Evolutionary conservation across 2,329 filamentous ascomycete genomes (phyloP), one percentile per base, ranked within the genome.

Genomic region (Fusarium mundagurra): DNA sequence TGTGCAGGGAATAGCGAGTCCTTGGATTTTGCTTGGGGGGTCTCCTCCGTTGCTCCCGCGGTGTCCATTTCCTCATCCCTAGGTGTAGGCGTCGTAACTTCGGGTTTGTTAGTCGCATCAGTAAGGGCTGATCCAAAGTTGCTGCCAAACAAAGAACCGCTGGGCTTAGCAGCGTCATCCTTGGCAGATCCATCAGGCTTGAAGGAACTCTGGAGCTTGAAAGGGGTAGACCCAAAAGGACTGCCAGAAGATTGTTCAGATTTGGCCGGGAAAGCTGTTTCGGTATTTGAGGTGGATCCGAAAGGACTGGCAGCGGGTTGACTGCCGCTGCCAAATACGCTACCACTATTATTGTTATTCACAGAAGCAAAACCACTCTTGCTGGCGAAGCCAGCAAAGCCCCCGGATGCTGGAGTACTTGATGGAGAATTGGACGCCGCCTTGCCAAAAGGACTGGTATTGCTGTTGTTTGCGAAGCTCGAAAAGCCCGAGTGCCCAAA

Each of bases 121-220:
- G 84, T 85, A 34, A 94, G 83, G 20, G 88, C 88, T 65, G 88
- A 87, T 12, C 87, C 85, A 80, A 94, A 93, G 16, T 84, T 87
- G 60, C 84, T 85, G n/a, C 89, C 89, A 77, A 94, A 93, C 73
- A 92, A 75, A 5, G 84, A 86, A 10, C 81, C 80, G 29, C 81
- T 80, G 22, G 87, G 83, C 70, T 88, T 88, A 14, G 88, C 85
- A 41, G 86, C 82, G 65, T 92, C 89, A 31, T 92, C 88, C 66
- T 90, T 90, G 2, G 88, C 86, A 50, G 87, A 86, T 11, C 88
- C 87, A 73, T 93, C 92, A 14, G 87, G 86, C 77, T 91, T 90
- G 83, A 94, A 94, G 4, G 89, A 91, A 36, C 90, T 91, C 44
- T 88, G 88, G 22, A 94, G 84, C 75, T 92, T 92, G 83, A 94